These are phyloP conservation scores for Emmonsia crescens DNA, from an alignment of 2,329 filamentous ascomycete genomes.

Conservation along the genomic window DNA sequence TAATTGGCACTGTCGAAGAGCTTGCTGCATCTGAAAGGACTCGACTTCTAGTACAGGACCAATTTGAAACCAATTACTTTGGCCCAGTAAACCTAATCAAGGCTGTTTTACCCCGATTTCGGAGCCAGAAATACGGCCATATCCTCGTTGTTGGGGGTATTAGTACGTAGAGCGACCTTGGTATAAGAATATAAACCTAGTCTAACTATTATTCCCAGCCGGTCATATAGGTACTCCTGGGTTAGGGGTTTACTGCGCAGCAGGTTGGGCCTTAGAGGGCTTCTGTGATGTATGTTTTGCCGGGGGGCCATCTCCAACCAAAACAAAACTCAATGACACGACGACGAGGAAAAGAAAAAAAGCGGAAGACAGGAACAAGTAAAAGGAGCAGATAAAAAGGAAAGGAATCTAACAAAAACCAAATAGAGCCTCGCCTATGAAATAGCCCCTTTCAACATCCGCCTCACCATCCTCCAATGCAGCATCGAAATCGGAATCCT, in stretches of 20 bases:
- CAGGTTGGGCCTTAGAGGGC: conserved; percentile 89
- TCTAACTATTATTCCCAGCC: conserved; percentile 30
- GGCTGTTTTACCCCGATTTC: conserved; percentile 67
- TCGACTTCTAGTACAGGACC: conserved; percentile 69
- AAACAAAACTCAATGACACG: background rate
- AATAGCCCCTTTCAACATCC: conserved; percentile 92
- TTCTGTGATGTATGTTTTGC: conserved; percentile 62
- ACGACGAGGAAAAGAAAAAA: background rate
- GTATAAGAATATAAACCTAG: background rate
- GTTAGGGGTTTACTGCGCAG: conserved; percentile 80
- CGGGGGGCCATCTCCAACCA: background rate
- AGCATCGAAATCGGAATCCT: conserved; percentile 85
- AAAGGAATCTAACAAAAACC: conserved; percentile 4
- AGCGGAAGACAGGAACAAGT: background rate
- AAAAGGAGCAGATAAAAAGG: background rate
- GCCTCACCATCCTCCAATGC: conserved; percentile 89
- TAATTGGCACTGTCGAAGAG: conserved; percentile 87
- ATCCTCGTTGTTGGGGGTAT: conserved; percentile 84
- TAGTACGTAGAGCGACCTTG: conserved; percentile 33
- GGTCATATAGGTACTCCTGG: conserved; percentile 89
- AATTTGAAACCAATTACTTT: conserved; percentile 93
- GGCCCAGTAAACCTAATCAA: conserved; percentile 94
- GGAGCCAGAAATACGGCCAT: conserved; percentile 72
- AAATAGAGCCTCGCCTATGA: conserved; percentile 72
- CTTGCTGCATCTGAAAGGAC: conserved; percentile 62